Evolutionary conservation across 768 basidiomycete genomes (phyloP), one percentile per base, ranked within the genome.

Genomic region (Phaeotremella fagi): DNA sequence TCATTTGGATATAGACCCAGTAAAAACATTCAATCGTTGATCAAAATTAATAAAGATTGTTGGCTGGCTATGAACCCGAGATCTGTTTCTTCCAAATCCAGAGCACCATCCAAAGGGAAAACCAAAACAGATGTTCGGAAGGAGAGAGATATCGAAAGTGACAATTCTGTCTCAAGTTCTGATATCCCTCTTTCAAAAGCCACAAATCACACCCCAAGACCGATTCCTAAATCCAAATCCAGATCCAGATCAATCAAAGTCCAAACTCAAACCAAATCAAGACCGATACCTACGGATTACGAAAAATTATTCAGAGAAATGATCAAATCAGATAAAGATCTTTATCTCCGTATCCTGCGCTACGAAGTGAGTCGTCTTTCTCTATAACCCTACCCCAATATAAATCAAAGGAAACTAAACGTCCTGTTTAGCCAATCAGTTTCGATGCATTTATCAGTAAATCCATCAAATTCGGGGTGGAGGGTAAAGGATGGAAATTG

Each of bases 401-500:
- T n/a, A n/a, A n/a, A n/a, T n/a, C n/a, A n/a, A n/a, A n/a, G n/a
- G n/a, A n/a, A n/a, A n/a, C n/a, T n/a, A n/a, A n/a, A n/a, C 12
- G 36, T 22, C 24, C 38, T 45, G 45, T 24, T 3, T 37, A 70
- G 68, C 68, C 68, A 7, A 67, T 70, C 42, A 52, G 45, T 22
- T 67, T 70, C 25, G 68, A 70, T 23, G 65, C 67, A 43, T 45
- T 70, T 31, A 42, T 67, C 28, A 59, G 54, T 37, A 70, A 65
- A 46, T 31, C 45, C 12, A 49, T 65, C 11, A 44, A 47, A 15
- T 33, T 37, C 23, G 68, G 68, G 11, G 61, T 70, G 44, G 50
- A 63, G 26, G 59, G 38, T n/a, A 50, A 37, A n/a, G 54, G 61
- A 20, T 67, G 61, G 65, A 70, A 65, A 38, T 45, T 47, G n/a